Percentiles rank a stretch among this genome's conserved stretches.
Evolutionary conservation across 306 rosid genomes (phyloP).

Genomic region (Quercus glauca): DNA sequence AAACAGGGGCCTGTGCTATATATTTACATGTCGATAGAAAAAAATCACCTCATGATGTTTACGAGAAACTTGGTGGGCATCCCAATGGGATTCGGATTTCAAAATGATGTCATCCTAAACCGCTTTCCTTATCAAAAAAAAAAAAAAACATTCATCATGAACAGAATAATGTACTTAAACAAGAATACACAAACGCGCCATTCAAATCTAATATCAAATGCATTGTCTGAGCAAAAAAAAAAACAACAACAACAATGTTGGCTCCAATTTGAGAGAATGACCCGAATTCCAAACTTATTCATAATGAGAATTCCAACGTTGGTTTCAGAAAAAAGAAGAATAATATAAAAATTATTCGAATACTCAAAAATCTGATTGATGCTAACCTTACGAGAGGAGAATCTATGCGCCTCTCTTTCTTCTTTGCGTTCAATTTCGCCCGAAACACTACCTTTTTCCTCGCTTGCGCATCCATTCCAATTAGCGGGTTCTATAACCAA

Average conservation of each 20-base stretch:
- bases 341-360: too few species aligned
- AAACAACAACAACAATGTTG: background rate
- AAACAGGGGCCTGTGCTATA: background rate
- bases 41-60: slow-evolving; percentile 81
- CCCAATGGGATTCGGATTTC: slow-evolving; percentile 75
- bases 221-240: background rate
- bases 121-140: too few species aligned
- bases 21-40: background rate
- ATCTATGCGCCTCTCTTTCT: slow-evolving; percentile 77
- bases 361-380: too few species aligned
- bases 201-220: too few species aligned
- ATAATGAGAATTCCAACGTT: slow-evolving; percentile 66
- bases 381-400: slow-evolving; percentile 77
- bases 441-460: slow-evolving; percentile 69
- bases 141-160: too few species aligned
- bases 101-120: slow-evolving; percentile 33
- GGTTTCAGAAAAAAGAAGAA: too few species aligned
- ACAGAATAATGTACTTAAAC: too few species aligned
- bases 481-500: too few species aligned
- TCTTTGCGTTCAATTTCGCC: slow-evolving; percentile 71
- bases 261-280: too few species aligned
- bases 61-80: slow-evolving; percentile 81
- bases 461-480: slow-evolving; percentile 43
- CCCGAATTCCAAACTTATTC: slow-evolving; percentile 6
- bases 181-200: too few species aligned